Percentiles rank a stretch among this genome's conserved stretches.
Conservation (phyloP, 2,329 filamentous ascomycete genomes). For the Calonectria pauciramosa region DNA sequence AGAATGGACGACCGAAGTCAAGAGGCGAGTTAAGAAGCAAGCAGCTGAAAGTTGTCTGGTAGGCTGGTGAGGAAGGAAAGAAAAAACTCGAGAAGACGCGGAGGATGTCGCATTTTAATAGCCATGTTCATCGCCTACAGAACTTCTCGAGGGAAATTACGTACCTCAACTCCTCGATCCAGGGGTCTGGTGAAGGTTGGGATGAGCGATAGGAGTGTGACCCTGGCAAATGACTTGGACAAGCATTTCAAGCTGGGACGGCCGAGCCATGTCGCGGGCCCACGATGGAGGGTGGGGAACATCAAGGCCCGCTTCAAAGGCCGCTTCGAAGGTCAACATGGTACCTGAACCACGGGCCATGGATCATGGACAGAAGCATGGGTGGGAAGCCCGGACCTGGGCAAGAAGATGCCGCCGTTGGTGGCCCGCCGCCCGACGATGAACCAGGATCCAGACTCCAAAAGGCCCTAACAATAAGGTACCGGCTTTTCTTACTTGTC, state of each 20-base stretch:
- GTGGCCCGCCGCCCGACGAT: constrained; percentile 11
- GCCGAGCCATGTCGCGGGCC: constrained; percentile 37
- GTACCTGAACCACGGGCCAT: constrained; percentile 37
- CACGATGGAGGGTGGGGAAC: constrained; percentile 35
- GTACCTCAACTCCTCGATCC: constrained; percentile 35
- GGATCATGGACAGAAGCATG: constrained; percentile 15
- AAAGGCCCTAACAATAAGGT: background rate
- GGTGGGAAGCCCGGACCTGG: constrained; percentile 20
- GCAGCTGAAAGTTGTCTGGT: constrained; percentile 57
- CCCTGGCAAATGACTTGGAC: constrained; percentile 40
- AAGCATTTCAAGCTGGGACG: constrained; percentile 37
- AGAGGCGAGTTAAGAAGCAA: constrained; percentile 55
- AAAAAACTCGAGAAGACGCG: constrained; percentile 43
- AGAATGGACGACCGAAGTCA: constrained; percentile 73
- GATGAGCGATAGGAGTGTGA: constrained; percentile 33
- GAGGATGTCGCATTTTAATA: constrained; percentile 64
- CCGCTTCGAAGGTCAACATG: constrained; percentile 38
- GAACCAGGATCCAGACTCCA: constrained; percentile 2
- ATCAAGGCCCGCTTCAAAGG: constrained; percentile 33
- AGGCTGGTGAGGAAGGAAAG: constrained; percentile 57
- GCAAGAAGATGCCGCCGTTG: constrained; percentile 24
- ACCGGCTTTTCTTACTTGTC: background rate
- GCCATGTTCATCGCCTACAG: constrained; percentile 38
- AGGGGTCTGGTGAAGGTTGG: constrained; percentile 40
- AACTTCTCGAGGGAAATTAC: constrained; percentile 45